These are phyloP conservation scores for Phytopythium vexans DNA, from an alignment of 352 stramenopile species.

Conservation along the genomic window DNA sequence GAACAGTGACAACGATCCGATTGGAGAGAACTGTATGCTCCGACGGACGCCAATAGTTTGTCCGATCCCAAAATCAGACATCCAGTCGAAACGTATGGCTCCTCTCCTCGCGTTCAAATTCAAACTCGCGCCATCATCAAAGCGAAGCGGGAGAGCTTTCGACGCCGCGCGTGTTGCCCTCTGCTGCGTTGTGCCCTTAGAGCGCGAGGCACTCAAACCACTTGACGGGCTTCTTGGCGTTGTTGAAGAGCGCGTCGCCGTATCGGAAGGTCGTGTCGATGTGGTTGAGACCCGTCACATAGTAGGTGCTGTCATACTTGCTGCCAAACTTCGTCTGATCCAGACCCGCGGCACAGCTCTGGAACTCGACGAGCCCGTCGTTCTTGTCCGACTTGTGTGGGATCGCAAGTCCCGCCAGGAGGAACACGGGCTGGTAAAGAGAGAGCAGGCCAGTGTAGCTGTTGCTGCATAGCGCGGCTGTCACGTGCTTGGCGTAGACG, in stretches of 20 bases:
- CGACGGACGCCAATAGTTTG: no score
- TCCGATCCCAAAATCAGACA: no score
- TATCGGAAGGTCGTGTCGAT: constrained; percentile 37
- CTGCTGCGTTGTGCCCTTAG: no score
- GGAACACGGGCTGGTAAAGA: constrained; percentile 17
- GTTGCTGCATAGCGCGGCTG: constrained; percentile 34
- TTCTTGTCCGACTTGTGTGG: constrained; percentile 33
- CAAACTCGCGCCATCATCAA: no score
- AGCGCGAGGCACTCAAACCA: constrained; percentile 38
- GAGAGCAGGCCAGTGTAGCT: constrained; percentile 27
- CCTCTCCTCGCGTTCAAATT: no score
- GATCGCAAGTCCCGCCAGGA: constrained; percentile 11
- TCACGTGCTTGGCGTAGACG: constrained; percentile 26
- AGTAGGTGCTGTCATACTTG: constrained; percentile 30
- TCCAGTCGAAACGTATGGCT: no score
- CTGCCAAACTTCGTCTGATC: constrained; percentile 26
- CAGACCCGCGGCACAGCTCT: constrained; percentile 32
- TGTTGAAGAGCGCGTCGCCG: constrained; percentile 24
- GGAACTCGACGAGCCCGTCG: constrained; percentile 36
- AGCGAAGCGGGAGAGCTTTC: no score
- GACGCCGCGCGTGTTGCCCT: no score
- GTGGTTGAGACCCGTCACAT: constrained; percentile 45
- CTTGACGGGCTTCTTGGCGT: constrained; percentile 32
- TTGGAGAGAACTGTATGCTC: no score
- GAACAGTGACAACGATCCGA: no score